Conservation (phyloP, 352 stramenopile genomes). For the Hyaloperonospora brassicae region DNA sequence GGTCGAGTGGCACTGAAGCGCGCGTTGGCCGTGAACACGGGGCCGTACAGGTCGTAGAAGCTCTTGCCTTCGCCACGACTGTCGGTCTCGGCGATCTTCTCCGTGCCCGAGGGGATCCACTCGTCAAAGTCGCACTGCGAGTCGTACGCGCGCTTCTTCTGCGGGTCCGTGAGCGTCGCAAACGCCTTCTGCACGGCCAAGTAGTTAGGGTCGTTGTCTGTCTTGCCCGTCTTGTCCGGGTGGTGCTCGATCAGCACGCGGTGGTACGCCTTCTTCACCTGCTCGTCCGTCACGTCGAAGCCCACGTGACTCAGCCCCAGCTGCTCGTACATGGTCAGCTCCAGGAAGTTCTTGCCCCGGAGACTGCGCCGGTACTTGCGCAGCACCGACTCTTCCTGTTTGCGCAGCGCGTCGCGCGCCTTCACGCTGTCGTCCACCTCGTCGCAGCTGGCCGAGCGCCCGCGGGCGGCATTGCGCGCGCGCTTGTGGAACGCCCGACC, state of each 20-base stretch:
- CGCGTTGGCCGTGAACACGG: constrained; percentile 68
- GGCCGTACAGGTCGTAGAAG: constrained; percentile 82
- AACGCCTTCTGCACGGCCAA: constrained; percentile 82
- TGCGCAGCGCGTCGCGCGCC: constrained; percentile 48
- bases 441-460: constrained; percentile 70
- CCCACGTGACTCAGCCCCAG: constrained; percentile 62
- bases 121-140: constrained; percentile 86
- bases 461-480: constrained; percentile 65
- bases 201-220: constrained; percentile 86
- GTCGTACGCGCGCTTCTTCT: constrained; percentile 81
- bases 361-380: constrained; percentile 80
- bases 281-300: constrained; percentile 75
- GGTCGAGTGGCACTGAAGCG: constrained; percentile 78
- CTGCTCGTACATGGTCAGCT: constrained; percentile 85
- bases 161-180: constrained; percentile 64
- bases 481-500: constrained; percentile 66
- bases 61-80: constrained; percentile 52
- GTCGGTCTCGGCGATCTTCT: constrained; percentile 76
- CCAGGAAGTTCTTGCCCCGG: constrained; percentile 71
- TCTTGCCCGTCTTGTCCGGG: constrained; percentile 83
- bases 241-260: constrained; percentile 85
- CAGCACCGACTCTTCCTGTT: constrained; percentile 58
- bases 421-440: constrained; percentile 59
- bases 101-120: constrained; percentile 59
- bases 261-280: constrained; percentile 86